Conservation (phyloP, 805 yeast species). For the Kuraishia ogatae region DNA sequence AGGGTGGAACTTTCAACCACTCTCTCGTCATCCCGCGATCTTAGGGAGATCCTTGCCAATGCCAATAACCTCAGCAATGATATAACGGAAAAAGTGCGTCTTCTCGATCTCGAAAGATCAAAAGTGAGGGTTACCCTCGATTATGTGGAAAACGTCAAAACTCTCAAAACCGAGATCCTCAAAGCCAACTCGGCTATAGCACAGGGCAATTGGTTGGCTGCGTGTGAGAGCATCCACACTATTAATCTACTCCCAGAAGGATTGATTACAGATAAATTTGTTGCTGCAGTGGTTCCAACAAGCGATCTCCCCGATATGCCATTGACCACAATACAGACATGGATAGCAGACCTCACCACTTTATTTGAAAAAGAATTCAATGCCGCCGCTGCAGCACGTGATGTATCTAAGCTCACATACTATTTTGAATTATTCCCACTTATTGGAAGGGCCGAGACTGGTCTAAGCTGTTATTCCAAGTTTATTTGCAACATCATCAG, state of each 20-base stretch:
- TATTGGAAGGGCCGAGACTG: slow-evolving; percentile 61
- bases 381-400: slow-evolving; percentile 55
- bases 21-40: slow-evolving; percentile 44
- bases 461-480: slow-evolving; percentile 73
- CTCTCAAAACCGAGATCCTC: slow-evolving; percentile 55
- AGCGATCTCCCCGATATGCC: slow-evolving; percentile 82
- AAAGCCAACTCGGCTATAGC: slow-evolving; percentile 64
- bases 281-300: slow-evolving; percentile 77
- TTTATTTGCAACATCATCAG: slow-evolving; percentile 83
- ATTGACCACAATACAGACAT: slow-evolving; percentile 37
- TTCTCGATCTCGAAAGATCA: slow-evolving; percentile 61
- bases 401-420: slow-evolving; percentile 63
- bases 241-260: slow-evolving; percentile 47
- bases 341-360: slow-evolving; percentile 50
- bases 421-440: slow-evolving; percentile 85
- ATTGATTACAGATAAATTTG: slow-evolving; percentile 55
- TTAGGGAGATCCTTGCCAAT: slow-evolving; percentile 43
- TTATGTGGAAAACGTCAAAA: slow-evolving; percentile 58
- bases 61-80: slow-evolving; percentile 60
- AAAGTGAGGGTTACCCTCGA: slow-evolving; percentile 53
- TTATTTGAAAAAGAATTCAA: slow-evolving; percentile 57
- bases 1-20: slow-evolving; percentile 60
- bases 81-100: slow-evolving; percentile 60
- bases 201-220: slow-evolving; percentile 63
- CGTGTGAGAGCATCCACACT: slow-evolving; percentile 56